These are phyloP conservation scores for Blastocystis sp. DNA, from an alignment of 352 stramenopile genomes.

Conservation along the genomic window DNA sequence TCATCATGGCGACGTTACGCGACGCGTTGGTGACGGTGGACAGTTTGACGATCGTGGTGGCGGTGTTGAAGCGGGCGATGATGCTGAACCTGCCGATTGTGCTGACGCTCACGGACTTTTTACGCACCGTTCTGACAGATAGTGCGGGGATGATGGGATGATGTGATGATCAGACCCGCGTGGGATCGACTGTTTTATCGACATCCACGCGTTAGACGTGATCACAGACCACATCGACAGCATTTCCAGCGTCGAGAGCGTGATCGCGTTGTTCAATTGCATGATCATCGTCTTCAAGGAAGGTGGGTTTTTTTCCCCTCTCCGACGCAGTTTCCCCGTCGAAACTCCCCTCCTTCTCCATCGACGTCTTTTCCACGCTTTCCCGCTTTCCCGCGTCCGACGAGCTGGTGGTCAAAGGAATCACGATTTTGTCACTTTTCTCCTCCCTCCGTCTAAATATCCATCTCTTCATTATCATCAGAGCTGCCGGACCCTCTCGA, in stretches of 20 bases:
- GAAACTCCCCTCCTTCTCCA: constrained; percentile 11
- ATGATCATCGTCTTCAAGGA: constrained; percentile 38
- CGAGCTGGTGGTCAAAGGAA: neutral
- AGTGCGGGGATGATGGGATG: neutral
- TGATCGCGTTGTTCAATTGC: neutral
- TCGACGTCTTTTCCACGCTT: constrained; percentile 26
- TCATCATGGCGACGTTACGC: neutral
- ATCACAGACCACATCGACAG: neutral
- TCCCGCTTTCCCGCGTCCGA: neutral
- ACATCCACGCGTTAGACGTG: constrained; percentile 6
- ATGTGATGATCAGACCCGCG: neutral
- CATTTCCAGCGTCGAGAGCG: neutral
- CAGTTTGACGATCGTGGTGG: neutral
- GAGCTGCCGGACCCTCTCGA: neutral
- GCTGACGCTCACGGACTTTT: neutral
- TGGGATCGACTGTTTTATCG: neutral
- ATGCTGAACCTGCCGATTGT: neutral
- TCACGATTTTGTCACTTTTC: constrained; percentile 44
- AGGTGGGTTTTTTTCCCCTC: neutral
- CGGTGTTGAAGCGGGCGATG: neutral
- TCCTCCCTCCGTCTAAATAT: neutral
- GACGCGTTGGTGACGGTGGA: constrained; percentile 19
- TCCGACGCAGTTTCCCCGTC: neutral
- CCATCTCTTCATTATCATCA: neutral
- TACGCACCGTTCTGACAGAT: neutral